Percentiles rank a stretch among this genome's conserved stretches.
Evolutionary conservation across 768 basidiomycete species (phyloP).

Genomic region (Tylopilus rubrobrunneus): DNA sequence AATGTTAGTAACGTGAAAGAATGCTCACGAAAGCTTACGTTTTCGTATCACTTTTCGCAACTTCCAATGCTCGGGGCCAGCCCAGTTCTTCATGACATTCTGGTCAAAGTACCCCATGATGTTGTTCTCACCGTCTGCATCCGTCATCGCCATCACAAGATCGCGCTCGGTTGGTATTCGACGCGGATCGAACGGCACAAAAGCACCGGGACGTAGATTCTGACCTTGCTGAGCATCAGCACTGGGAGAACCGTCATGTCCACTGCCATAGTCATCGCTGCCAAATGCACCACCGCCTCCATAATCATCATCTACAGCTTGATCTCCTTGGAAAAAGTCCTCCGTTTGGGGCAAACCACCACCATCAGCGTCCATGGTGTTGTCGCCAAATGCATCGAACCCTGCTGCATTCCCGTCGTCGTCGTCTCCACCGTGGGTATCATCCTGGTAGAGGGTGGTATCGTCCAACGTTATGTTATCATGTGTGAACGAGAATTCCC

Average conservation of each 20-base stretch:
- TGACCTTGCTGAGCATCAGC: slow-evolving; percentile 40
- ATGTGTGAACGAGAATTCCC: slow-evolving; percentile 78
- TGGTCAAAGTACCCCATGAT: slow-evolving; percentile 91
- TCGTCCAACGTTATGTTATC: slow-evolving; percentile 60
- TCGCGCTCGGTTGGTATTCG: slow-evolving; percentile 72
- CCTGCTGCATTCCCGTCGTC: slow-evolving; percentile 27
- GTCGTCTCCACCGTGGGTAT: slow-evolving; percentile 39
- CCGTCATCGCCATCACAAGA: slow-evolving; percentile 82
- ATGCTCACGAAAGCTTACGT: slow-evolving; percentile 45
- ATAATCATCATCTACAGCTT: slow-evolving; percentile 49
- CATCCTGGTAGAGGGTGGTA: slow-evolving; percentile 54
- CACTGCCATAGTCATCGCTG: slow-evolving; percentile 40
- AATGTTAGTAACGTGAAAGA: background rate
- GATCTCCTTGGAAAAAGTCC: slow-evolving; percentile 67
- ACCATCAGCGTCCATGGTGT: slow-evolving; percentile 40
- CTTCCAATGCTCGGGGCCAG: slow-evolving; percentile 99
- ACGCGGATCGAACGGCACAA: slow-evolving; percentile 83
- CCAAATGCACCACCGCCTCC: slow-evolving; percentile 37
- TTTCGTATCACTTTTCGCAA: slow-evolving; percentile 74
- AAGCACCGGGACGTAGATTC: slow-evolving; percentile 40
- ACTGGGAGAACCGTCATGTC: slow-evolving; percentile 41
- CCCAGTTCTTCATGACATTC: slow-evolving; percentile 90
- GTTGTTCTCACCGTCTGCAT: slow-evolving; percentile 51
- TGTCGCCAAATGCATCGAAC: slow-evolving; percentile 21
- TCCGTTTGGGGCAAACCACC: slow-evolving; percentile 41